phyloP scores from a whole-genome alignment of 345 rosid genomes.

The Erodium maritimum region DNA sequence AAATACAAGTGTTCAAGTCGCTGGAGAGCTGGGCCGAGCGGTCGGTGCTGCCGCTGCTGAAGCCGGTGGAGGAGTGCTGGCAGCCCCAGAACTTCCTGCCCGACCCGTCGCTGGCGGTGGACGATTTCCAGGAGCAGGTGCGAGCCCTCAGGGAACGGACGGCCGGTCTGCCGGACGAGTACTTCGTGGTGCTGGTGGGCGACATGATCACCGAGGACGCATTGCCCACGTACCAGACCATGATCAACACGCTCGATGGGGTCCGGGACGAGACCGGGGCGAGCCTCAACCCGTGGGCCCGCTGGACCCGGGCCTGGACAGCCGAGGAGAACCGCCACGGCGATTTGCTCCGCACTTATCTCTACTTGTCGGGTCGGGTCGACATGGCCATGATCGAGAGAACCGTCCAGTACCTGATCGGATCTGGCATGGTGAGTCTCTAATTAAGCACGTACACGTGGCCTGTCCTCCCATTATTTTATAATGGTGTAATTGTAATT shows the following conservation, averaged over 20 bases:
- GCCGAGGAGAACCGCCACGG: slow-evolving; percentile 26
- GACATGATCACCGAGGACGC: slow-evolving; percentile 1
- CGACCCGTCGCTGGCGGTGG: not conserved
- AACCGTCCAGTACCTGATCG: slow-evolving; percentile 16
- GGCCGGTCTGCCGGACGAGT: not conserved
- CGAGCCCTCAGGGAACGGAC: not conserved
- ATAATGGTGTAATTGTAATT: too few relatives aligned
- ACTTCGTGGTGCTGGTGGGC: slow-evolving; percentile 3
- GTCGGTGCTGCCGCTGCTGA: slow-evolving; percentile 2
- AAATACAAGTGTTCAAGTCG: not conserved
- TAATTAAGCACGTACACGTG: too few relatives aligned
- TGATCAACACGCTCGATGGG: slow-evolving; percentile 3
- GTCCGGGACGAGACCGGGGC: slow-evolving; percentile 6
- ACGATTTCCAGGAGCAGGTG: not conserved
- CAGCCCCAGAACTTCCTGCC: not conserved
- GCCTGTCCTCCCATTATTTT: too few relatives aligned
- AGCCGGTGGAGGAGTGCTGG: slow-evolving; percentile 3
- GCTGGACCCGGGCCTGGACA: slow-evolving; percentile 2
- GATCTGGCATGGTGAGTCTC: too few relatives aligned
- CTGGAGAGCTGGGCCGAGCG: slow-evolving; percentile 1
- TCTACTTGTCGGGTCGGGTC: slow-evolving; percentile 24
- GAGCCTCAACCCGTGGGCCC: slow-evolving; percentile 2
- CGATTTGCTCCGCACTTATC: slow-evolving; percentile 11
- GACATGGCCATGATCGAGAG: slow-evolving; percentile 17
- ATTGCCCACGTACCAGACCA: slow-evolving; percentile 1